Evolutionary conservation across 805 yeast species (phyloP).

Genomic region (Myxozyma lipomycoides): DNA sequence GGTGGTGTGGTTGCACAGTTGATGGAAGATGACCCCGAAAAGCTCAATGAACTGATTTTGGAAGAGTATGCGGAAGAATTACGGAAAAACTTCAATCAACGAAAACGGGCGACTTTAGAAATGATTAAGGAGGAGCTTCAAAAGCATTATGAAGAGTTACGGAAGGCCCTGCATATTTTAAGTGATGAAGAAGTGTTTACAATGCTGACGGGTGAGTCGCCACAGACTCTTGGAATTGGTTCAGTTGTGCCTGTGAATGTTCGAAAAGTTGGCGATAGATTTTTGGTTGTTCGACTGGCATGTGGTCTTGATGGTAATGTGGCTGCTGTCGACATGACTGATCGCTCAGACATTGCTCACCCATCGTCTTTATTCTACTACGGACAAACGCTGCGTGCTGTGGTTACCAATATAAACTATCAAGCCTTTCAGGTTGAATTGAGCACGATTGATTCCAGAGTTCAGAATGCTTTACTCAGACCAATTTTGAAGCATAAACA

Average conservation of each 20-base stretch:
- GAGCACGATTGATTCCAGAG: conserved; percentile 63
- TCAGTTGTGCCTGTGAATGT: conserved; percentile 71
- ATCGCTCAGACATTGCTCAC: conserved; percentile 45
- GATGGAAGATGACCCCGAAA: conserved; percentile 62
- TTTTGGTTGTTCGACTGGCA: conserved; percentile 45
- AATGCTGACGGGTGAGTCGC: conserved; percentile 82
- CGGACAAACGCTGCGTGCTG: conserved; percentile 87
- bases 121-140: conserved; percentile 83
- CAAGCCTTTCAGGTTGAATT: conserved; percentile 70
- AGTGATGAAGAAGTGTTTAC: conserved; percentile 73
- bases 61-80: conserved; percentile 91
- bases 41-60: conserved; percentile 79
- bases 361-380: conserved; percentile 46
- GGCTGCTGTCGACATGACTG: conserved; percentile 35
- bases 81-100: conserved; percentile 55
- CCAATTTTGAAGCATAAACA: conserved; percentile 33
- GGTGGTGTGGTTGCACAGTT: conserved; percentile 78
- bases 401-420: conserved; percentile 65
- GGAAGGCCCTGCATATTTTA: conserved; percentile 65
- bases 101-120: conserved; percentile 73
- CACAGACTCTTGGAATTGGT: conserved; percentile 62
- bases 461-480: conserved; percentile 47
- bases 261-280: conserved; percentile 54
- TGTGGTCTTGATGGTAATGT: conserved; percentile 60
- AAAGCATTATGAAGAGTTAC: conserved; percentile 79